phyloP scores from a whole-genome alignment of 345 rosid genomes.

The Geranium brycei region DNA sequence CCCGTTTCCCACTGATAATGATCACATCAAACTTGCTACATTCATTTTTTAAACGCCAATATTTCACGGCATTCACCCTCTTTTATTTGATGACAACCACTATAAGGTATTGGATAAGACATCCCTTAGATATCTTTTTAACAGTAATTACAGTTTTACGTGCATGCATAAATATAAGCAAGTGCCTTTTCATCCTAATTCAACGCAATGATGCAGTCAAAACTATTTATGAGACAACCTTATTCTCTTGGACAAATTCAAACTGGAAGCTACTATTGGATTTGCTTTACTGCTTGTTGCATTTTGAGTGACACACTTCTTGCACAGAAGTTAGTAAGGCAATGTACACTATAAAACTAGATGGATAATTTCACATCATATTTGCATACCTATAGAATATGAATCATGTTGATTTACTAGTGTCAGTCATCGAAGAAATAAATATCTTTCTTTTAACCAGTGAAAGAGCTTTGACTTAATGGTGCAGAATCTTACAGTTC shows the following conservation, averaged over 20 bases:
- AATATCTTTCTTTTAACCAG: neutral
- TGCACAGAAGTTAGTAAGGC: too few relatives aligned
- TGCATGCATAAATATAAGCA: neutral
- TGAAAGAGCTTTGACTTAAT: neutral
- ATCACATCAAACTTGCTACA: neutral
- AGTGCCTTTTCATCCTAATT: neutral
- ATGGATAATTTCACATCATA: too few relatives aligned
- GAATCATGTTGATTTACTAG: neutral
- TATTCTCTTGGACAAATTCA: too few relatives aligned
- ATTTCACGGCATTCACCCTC: neutral
- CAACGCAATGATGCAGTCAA: neutral
- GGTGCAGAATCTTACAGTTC: neutral
- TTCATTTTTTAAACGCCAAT: neutral
- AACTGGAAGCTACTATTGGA: too few relatives aligned
- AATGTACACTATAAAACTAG: too few relatives aligned
- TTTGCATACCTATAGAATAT: neutral
- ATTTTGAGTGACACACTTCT: neutral
- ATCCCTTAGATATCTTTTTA: neutral
- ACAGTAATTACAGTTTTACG: neutral
- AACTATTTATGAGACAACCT: neutral
- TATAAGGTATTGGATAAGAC: neutral
- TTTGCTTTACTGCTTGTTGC: neutral
- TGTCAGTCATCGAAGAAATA: neutral
- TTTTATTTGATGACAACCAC: neutral
- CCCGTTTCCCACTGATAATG: neutral